Base-by-base conservation (phyloP, 176 grass and related monocot species). In the Saccharum spontaneum region DNA sequence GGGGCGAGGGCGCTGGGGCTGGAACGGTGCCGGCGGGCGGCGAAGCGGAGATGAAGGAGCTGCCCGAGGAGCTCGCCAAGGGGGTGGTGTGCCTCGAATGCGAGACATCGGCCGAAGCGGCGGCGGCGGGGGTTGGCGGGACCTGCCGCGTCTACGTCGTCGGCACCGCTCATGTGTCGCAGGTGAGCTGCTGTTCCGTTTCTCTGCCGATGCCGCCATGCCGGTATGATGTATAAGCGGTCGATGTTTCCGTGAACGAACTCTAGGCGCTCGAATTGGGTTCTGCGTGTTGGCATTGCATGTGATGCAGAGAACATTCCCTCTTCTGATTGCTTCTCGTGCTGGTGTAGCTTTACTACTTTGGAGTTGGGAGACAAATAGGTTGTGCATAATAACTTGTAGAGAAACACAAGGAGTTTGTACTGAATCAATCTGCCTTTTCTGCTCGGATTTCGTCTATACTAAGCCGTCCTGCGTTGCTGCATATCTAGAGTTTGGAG, bases 81-180 rank as follows among this genome's bases (percentile, higher is more conserved):
- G 88, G 88, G 6, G 85, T 90, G 18, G 86, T 88, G 71, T 76
- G 81, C 46, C 89, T 95, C 80, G 83, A 95, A 62, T 95, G 90
- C 80, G 83, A 79, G 50, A 92, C 90, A 16, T 92, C 90, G 31
- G 4, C 90, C 10, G 88, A 92, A 69, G 85, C 87, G 6, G 83
- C 22, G 37, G 86, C 87, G 26, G 75, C 87, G 0, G 90, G 85
- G 15, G 76, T 68, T 4, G 82, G 76, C 26, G 77, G 43, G 22
- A 84, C 86, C 67, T 95, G 93, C 88, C 83, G 87, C 71, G 77
- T 95, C 76, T 92, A 95, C 77, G 49, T 92, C 23, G 88, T 95
- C 31, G 93, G 93, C 37, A 95, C 93, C 8, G 90, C 93, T 44
- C 93, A 95, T 67, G 93, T 95, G 8, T 95, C 93, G 64, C 86